These are phyloP conservation scores for Lophiotrema nucula DNA, from an alignment of 495 filamentous ascomycete genomes.

Conservation along the genomic window DNA sequence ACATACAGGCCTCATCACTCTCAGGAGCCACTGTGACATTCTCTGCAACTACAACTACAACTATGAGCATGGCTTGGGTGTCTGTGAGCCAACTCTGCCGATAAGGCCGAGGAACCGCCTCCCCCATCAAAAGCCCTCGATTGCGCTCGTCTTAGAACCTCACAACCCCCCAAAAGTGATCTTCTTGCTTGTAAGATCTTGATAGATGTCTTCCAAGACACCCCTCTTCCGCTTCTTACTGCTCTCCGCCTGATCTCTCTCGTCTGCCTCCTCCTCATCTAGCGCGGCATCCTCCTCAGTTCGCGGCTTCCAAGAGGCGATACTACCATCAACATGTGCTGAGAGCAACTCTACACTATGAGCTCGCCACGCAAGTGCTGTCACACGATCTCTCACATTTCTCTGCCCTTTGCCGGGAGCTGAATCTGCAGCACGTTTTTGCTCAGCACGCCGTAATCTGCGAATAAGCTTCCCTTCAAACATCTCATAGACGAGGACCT, in stretches of 20 bases:
- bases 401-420: slow-evolving; percentile 36
- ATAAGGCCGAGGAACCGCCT: no score
- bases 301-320: slow-evolving; percentile 57
- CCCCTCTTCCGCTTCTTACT: slow-evolving; percentile 44
- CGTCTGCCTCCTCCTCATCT: slow-evolving; percentile 44
- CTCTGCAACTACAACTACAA: no score
- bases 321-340: slow-evolving; percentile 58
- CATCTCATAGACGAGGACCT: slow-evolving; percentile 74
- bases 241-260: slow-evolving; percentile 45
- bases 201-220: slow-evolving; percentile 55
- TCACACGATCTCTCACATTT: slow-evolving; percentile 58
- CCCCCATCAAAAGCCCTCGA: no score
- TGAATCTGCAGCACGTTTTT: slow-evolving; percentile 40
- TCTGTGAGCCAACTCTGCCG: no score
- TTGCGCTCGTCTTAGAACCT: no score
- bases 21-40: no score
- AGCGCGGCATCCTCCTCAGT: slow-evolving; percentile 45
- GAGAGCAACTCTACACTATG: slow-evolving; percentile 55
- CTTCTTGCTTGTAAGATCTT: slow-evolving; percentile 52
- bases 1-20: no score
- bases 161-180: slow-evolving; percentile 48
- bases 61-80: no score
- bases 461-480: slow-evolving; percentile 72
- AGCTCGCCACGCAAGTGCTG: slow-evolving; percentile 69
- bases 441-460: slow-evolving; percentile 61